Conservation (phyloP, 805 yeast genomes). For the Candida xyloterini region DNA sequence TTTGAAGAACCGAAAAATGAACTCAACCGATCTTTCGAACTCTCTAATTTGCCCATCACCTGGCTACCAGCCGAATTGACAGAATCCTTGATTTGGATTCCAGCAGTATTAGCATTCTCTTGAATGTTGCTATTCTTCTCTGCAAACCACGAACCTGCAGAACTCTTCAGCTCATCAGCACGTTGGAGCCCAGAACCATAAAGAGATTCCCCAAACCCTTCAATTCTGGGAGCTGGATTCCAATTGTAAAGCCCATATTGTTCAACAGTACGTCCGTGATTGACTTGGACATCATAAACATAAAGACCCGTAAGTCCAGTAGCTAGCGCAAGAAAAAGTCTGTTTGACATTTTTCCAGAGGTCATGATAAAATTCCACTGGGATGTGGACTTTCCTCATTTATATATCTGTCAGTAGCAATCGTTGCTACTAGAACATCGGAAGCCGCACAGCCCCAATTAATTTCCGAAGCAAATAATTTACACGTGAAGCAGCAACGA, state of each 20-base stretch:
- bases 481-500: no score
- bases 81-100: slow-evolving; percentile 11
- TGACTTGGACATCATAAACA: slow-evolving; percentile 27
- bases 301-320: slow-evolving; percentile 30
- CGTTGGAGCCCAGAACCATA: slow-evolving; percentile 19
- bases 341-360: slow-evolving; percentile 20
- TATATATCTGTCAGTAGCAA: slow-evolving; percentile 5
- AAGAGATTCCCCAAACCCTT: slow-evolving; percentile 13
- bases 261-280: slow-evolving; percentile 26
- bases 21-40: slow-evolving; percentile 14
- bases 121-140: slow-evolving; percentile 20
- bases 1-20: slow-evolving; percentile 20
- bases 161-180: slow-evolving; percentile 19
- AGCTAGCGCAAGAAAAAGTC: slow-evolving; percentile 19
- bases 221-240: slow-evolving; percentile 24
- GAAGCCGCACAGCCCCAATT: slow-evolving; percentile 5
- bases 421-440: slow-evolving; percentile 5
- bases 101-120: slow-evolving; percentile 11
- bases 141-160: slow-evolving; percentile 22
- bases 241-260: slow-evolving; percentile 28
- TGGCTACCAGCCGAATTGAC: slow-evolving; percentile 15
- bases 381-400: neutral
- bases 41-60: slow-evolving; percentile 14
- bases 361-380: slow-evolving; percentile 4
- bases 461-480: no score